These are phyloP conservation scores for Rhizophora apiculata DNA, from an alignment of 345 rosid genomes.

Conservation along the genomic window DNA sequence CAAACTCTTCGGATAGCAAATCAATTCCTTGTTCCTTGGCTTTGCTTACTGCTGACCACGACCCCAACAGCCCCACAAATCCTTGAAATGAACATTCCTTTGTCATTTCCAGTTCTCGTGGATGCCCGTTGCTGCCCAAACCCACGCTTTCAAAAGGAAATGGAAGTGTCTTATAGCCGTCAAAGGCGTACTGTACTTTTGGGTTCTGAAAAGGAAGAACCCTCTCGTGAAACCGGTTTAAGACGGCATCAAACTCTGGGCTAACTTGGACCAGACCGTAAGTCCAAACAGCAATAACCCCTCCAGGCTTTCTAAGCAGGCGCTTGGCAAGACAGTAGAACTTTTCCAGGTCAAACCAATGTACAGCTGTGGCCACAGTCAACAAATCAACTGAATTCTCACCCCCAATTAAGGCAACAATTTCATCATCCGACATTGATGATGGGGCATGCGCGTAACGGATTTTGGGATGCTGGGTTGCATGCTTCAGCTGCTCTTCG, in stretches of 20 bases:
- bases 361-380: slow-evolving; percentile 52
- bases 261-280: slow-evolving; percentile 41
- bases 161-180: slow-evolving; percentile 48
- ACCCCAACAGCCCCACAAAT: slow-evolving; percentile 37
- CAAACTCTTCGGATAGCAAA: slow-evolving; percentile 43
- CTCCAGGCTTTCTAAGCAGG: slow-evolving; percentile 55
- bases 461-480: slow-evolving; percentile 40
- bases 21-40: slow-evolving; percentile 63
- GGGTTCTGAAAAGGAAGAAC: slow-evolving; percentile 41
- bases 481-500: slow-evolving; percentile 48
- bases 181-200: slow-evolving; percentile 20
- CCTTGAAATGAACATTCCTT: slow-evolving; percentile 50
- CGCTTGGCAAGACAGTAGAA: slow-evolving; percentile 49
- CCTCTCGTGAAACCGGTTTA: slow-evolving; percentile 33
- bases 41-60: slow-evolving; percentile 43
- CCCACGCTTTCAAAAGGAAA: slow-evolving; percentile 61
- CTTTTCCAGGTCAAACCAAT: slow-evolving; percentile 63
- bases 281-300: slow-evolving; percentile 58
- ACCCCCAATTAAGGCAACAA: slow-evolving; percentile 41
- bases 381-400: slow-evolving; percentile 58
- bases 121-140: slow-evolving; percentile 55
- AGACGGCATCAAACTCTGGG: slow-evolving; percentile 44
- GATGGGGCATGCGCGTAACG: slow-evolving; percentile 48
- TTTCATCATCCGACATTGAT: slow-evolving; percentile 48
- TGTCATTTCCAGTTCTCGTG: slow-evolving; percentile 43